These are phyloP conservation scores for Jacaranda mimosifolia DNA, from an alignment of 257 asterid species.

Conservation along the genomic window DNA sequence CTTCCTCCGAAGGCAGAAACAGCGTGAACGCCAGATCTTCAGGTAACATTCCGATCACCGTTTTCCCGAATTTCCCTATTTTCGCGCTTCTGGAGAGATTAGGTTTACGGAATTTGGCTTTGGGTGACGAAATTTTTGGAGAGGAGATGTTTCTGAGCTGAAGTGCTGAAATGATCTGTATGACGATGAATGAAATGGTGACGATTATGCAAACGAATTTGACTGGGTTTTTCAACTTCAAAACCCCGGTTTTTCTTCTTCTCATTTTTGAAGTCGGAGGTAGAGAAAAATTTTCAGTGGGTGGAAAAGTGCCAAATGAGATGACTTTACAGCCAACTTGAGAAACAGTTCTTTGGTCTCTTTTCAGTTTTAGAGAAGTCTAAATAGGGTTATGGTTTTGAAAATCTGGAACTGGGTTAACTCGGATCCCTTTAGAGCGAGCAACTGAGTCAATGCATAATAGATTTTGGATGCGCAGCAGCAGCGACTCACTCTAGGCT, in stretches of 20 bases:
- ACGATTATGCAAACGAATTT: constrained; percentile 51
- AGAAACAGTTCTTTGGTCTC: not conserved
- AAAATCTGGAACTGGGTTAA: constrained; percentile 25
- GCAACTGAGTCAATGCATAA: constrained; percentile 13
- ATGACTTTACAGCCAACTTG: not conserved
- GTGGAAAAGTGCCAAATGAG: not conserved
- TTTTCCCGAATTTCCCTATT: constrained; percentile 66
- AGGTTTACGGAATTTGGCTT: not conserved
- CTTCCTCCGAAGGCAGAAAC: constrained; percentile 73
- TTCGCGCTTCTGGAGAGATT: constrained; percentile 3
- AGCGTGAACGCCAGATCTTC: constrained; percentile 78
- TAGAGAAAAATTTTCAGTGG: not conserved
- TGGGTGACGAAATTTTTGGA: constrained; percentile 31
- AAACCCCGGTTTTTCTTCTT: constrained; percentile 28
- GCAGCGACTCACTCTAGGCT: not conserved
- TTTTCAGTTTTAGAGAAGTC: not conserved
- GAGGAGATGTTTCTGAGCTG: constrained; percentile 47
- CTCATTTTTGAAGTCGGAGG: constrained; percentile 18
- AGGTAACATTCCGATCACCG: constrained; percentile 70
- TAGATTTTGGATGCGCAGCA: not conserved
- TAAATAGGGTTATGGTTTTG: not conserved
- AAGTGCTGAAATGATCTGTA: constrained; percentile 53
- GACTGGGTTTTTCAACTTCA: constrained; percentile 47
- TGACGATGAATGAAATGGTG: constrained; percentile 49
- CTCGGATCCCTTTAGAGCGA: constrained; percentile 17